Conservation (phyloP, 2,329 filamentous ascomycete genomes). For the Fusarium paranaense region DNA sequence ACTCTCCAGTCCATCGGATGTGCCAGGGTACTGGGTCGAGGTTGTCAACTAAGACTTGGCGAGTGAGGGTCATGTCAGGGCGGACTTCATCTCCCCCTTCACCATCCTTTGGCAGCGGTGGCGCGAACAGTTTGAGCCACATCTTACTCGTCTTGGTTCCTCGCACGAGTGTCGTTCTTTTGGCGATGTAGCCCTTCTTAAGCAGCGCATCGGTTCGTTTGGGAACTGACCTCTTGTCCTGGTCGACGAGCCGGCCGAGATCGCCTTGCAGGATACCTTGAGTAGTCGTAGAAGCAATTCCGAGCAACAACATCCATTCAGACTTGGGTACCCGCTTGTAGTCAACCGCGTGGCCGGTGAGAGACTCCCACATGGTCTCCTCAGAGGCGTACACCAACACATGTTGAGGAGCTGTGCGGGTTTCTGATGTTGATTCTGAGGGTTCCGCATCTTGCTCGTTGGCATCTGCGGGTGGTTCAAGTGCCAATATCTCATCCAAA, state of each 20-base stretch:
- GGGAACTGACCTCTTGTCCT: slow-evolving; percentile 73
- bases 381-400: slow-evolving; percentile 62
- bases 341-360: slow-evolving; percentile 70
- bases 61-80: slow-evolving; percentile 53
- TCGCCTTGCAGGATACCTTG: slow-evolving; percentile 72
- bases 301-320: slow-evolving; percentile 69
- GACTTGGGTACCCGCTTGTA: slow-evolving; percentile 68
- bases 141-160: slow-evolving; percentile 73
- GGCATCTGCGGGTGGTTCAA: slow-evolving; percentile 22
- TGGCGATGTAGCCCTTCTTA: slow-evolving; percentile 71
- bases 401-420: not conserved
- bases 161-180: slow-evolving; percentile 68
- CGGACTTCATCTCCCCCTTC: slow-evolving; percentile 41
- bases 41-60: slow-evolving; percentile 54
- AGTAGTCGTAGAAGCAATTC: slow-evolving; percentile 65
- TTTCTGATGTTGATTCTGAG: not conserved
- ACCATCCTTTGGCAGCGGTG: slow-evolving; percentile 53
- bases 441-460: slow-evolving; percentile 12
- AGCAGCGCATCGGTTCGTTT: slow-evolving; percentile 70
- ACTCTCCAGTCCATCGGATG: slow-evolving; percentile 66
- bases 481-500: slow-evolving; percentile 46
- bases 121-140: slow-evolving; percentile 69
- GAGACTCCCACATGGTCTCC: slow-evolving; percentile 68
- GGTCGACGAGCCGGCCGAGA: slow-evolving; percentile 66
- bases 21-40: slow-evolving; percentile 68